Conservation (phyloP, 805 yeast species). For the Lipomyces yamanashiensis region DNA sequence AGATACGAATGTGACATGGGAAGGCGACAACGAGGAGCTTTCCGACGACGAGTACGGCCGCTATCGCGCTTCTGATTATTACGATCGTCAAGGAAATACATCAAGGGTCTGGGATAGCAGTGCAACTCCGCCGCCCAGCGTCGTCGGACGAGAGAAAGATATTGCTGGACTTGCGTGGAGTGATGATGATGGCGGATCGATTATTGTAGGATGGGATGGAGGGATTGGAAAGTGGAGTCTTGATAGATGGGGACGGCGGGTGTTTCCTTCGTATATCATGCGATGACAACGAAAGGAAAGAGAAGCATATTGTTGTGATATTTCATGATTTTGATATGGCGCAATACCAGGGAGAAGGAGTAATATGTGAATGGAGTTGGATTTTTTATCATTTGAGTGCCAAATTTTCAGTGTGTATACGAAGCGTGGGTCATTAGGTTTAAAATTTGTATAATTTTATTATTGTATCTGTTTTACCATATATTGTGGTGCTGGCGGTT, state of each 20-base stretch:
- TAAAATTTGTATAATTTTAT: too few relatives aligned
- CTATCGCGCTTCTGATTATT: neutral
- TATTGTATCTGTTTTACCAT: too few relatives aligned
- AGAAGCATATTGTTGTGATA: neutral
- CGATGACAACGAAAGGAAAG: slow-evolving; percentile 3
- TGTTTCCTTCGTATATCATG: slow-evolving; percentile 31
- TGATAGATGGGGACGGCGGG: slow-evolving; percentile 45
- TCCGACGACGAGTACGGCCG: slow-evolving; percentile 1
- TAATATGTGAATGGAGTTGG: too few relatives aligned
- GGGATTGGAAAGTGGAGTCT: slow-evolving; percentile 75
- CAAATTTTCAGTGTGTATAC: too few relatives aligned
- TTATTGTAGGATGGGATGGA: slow-evolving; percentile 66
- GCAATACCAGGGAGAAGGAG: too few relatives aligned
- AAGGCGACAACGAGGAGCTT: neutral
- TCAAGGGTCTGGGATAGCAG: neutral
- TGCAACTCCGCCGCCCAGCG: neutral
- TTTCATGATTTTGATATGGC: neutral
- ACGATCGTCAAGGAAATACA: neutral
- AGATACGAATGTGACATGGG: neutral
- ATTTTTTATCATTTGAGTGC: too few relatives aligned
- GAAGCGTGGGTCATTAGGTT: too few relatives aligned
- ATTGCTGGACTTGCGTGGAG: slow-evolving; percentile 67
- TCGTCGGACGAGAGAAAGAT: slow-evolving; percentile 36
- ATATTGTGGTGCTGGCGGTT: too few relatives aligned
- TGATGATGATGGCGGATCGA: slow-evolving; percentile 55